Conservation (phyloP, 2,329 filamentous ascomycete genomes). For the Claviceps monticola region DNA sequence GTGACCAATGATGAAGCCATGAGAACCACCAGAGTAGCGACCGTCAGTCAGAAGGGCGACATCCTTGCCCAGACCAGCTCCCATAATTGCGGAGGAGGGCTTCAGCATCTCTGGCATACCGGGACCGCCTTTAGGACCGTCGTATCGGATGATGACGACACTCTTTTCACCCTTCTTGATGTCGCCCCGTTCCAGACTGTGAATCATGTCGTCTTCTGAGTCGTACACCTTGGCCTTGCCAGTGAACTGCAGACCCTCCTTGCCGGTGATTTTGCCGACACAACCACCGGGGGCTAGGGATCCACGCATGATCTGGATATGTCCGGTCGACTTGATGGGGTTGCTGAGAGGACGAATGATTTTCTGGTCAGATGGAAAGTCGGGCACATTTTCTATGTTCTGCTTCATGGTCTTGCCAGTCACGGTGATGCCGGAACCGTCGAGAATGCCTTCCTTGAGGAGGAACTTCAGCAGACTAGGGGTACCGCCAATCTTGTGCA, state of each 20-base stretch:
- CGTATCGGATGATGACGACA: slow-evolving; percentile 82
- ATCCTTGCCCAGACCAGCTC: slow-evolving; percentile 65
- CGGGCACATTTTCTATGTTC: slow-evolving; percentile 65
- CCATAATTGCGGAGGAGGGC: slow-evolving; percentile 87
- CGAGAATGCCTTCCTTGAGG: slow-evolving; percentile 66
- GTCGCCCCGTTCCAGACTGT: slow-evolving; percentile 59
- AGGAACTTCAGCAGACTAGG: slow-evolving; percentile 80
- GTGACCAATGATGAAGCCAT: slow-evolving; percentile 80
- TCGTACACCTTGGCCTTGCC: slow-evolving; percentile 75
- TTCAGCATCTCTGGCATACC: slow-evolving; percentile 95
- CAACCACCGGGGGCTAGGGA: slow-evolving; percentile 76
- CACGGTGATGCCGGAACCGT: slow-evolving; percentile 68
- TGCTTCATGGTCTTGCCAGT: slow-evolving; percentile 82
- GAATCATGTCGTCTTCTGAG: slow-evolving; percentile 69
- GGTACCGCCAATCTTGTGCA: slow-evolving; percentile 77
- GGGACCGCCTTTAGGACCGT: slow-evolving; percentile 83
- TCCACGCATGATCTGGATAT: slow-evolving; percentile 78
- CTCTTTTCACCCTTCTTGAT: slow-evolving; percentile 81
- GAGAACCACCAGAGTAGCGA: slow-evolving; percentile 66
- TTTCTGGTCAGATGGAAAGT: slow-evolving; percentile 61
- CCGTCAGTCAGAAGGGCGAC: slow-evolving; percentile 63
- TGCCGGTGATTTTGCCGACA: slow-evolving; percentile 88
- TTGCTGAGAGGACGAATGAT: slow-evolving; percentile 71
- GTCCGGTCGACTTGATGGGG: slow-evolving; percentile 76
- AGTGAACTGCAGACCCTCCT: slow-evolving; percentile 73